Percentiles rank a stretch among this genome's conserved stretches.
Evolutionary conservation across 129 eudicot genomes (phyloP).

Genomic region (Saposhnikovia divaricata): DNA sequence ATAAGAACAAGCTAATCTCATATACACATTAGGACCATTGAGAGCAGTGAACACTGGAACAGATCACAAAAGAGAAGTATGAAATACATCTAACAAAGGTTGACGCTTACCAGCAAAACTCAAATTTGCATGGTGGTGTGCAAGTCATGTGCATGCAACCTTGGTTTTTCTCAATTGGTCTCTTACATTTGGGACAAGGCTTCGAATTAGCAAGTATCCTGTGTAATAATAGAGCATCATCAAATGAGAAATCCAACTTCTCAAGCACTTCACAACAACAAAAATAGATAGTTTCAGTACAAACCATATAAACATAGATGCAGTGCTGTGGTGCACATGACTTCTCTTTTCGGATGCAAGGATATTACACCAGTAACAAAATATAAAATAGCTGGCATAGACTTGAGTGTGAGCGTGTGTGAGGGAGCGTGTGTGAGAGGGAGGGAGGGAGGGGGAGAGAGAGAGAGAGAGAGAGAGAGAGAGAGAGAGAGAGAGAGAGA

Average conservation of each 20-base stretch:
- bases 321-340: background rate
- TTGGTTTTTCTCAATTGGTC: conserved; percentile 97
- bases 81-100: background rate
- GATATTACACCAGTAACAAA: background rate
- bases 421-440: too few species aligned
- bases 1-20: background rate
- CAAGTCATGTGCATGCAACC: conserved; percentile 77
- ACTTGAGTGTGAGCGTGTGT: background rate
- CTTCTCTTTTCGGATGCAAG: background rate
- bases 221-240: conserved; percentile 3
- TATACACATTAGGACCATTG: background rate
- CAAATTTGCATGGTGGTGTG: conserved; percentile 15
- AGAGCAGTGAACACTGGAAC: background rate
- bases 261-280: background rate
- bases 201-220: conserved; percentile 97
- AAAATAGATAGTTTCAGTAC: background rate
- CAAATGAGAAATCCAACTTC: background rate
- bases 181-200: conserved; percentile 99
- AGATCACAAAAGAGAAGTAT: background rate
- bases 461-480: too few species aligned
- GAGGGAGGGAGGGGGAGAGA: too few species aligned
- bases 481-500: background rate
- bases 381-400: background rate
- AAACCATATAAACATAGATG: background rate
- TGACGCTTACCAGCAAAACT: conserved; percentile 1